A percentile compares a stretch with the other conserved stretches of the same genome.
Conservation (phyloP, 352 stramenopile species). For the Blastocystis sp. region DNA sequence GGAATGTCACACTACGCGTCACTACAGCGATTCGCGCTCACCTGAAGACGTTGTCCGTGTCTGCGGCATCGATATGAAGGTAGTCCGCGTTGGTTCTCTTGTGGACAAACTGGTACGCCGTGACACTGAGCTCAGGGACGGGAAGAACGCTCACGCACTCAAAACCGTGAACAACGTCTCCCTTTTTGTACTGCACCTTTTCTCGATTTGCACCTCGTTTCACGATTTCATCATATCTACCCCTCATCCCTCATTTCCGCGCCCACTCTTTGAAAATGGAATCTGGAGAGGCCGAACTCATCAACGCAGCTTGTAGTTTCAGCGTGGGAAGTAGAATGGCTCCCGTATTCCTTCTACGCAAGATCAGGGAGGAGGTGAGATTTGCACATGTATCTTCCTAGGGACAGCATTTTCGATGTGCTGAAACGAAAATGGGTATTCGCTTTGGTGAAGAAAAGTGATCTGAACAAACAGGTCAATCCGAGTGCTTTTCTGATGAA, state of each 20-base stretch:
- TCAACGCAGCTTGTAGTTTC: slow-evolving; percentile 2
- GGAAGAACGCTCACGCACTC: slow-evolving; percentile 77
- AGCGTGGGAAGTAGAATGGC: not conserved
- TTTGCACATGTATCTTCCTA: not conserved
- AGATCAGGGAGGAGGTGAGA: not conserved
- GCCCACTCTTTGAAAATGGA: slow-evolving; percentile 15
- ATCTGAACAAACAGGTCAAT: slow-evolving; percentile 7
- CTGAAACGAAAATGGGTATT: not conserved
- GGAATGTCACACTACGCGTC: slow-evolving; percentile 90
- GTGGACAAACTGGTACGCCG: slow-evolving; percentile 83
- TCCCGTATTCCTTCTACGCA: not conserved
- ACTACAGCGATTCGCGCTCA: slow-evolving; percentile 76
- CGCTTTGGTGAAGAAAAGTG: not conserved
- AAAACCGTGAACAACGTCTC: slow-evolving; percentile 83
- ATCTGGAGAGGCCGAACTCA: not conserved
- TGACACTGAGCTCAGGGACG: slow-evolving; percentile 84
- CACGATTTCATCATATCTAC: slow-evolving; percentile 58
- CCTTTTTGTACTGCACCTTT: slow-evolving; percentile 57
- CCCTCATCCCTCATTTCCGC: not conserved
- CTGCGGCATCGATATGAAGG: slow-evolving; percentile 83
- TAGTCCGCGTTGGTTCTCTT: slow-evolving; percentile 81
- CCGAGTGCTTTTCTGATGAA: slow-evolving; percentile 9
- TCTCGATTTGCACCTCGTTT: slow-evolving; percentile 69
- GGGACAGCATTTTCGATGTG: not conserved
- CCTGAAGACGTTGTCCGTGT: slow-evolving; percentile 85